Conservation (phyloP, 192 early-diverging fungal species). For the Chytriomyces confervae region DNA sequence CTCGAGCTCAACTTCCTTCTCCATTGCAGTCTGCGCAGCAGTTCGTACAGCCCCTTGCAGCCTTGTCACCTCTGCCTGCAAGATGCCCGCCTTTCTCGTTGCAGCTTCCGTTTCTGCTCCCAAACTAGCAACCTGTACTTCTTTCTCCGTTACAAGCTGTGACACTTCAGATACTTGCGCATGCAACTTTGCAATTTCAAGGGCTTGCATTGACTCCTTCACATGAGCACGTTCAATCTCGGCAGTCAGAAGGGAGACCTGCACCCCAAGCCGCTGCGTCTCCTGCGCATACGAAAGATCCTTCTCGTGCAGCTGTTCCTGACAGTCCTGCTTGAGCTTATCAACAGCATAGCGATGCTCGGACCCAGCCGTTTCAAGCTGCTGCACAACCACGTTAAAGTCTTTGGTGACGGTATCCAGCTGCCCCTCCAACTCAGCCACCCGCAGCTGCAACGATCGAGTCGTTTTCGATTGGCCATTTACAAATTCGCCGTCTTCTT, state of each 20-base stretch:
- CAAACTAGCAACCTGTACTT: not conserved
- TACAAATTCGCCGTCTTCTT: not conserved
- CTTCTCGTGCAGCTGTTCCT: not conserved
- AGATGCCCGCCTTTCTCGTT: not conserved
- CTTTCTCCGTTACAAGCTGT: not conserved
- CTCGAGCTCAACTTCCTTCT: conserved; percentile 6
- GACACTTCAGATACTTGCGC: not conserved
- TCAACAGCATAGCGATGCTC: not conserved
- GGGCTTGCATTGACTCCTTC: not conserved
- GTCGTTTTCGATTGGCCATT: not conserved
- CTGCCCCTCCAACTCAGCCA: not conserved
- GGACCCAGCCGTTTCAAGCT: not conserved
- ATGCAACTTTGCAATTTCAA: conserved; percentile 10
- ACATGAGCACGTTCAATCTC: not conserved
- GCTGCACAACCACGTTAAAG: not conserved
- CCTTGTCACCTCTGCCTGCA: conserved; percentile 4
- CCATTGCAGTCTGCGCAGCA: not conserved
- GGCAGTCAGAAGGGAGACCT: not conserved
- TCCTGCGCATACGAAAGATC: not conserved
- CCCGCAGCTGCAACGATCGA: not conserved
- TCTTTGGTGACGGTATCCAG: not conserved
- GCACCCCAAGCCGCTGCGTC: too few species aligned
- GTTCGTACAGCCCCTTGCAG: not conserved
- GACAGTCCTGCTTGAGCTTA: not conserved
- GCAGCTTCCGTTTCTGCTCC: not conserved